phyloP scores from a whole-genome alignment of 176 grass and related monocot genomes.

The Puya raimondii region DNA sequence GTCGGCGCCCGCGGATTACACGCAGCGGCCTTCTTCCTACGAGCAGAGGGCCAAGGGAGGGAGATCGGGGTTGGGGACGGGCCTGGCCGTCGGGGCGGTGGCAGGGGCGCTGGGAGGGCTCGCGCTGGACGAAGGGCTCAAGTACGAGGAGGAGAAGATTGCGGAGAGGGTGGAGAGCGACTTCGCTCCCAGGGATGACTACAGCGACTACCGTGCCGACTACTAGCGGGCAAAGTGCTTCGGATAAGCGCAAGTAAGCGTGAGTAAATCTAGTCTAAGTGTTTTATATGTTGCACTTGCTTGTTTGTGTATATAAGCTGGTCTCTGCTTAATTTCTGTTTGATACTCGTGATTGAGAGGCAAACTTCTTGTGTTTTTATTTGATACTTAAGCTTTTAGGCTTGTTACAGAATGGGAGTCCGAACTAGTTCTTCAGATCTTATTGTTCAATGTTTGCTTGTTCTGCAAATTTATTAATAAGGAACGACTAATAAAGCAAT shows the following conservation, averaged over 20 bases:
- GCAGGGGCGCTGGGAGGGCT: constrained; percentile 45
- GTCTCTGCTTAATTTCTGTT: neutral
- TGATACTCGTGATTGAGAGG: neutral
- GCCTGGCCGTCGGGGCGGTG: constrained; percentile 64
- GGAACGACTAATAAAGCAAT: too few species aligned
- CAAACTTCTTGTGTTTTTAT: neutral
- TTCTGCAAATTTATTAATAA: neutral
- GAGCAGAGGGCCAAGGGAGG: constrained; percentile 28
- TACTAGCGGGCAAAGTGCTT: constrained; percentile 36
- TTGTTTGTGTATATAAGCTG: constrained; percentile 7
- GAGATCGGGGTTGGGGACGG: constrained; percentile 46
- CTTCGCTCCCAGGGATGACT: constrained; percentile 34
- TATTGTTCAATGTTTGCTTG: neutral
- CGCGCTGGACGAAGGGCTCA: constrained; percentile 52
- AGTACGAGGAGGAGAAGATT: constrained; percentile 73
- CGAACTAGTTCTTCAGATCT: neutral
- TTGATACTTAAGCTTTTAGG: neutral
- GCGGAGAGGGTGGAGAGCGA: constrained; percentile 44
- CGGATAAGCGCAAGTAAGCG: constrained; percentile 9
- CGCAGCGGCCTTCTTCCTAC: constrained; percentile 22
- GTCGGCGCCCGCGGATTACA: constrained; percentile 69
- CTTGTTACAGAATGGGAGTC: neutral
- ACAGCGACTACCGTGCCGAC: constrained; percentile 54
- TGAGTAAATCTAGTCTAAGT: neutral
- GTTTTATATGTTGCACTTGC: constrained; percentile 6